These are phyloP conservation scores for Tetrapisispora taiwanensis DNA, from an alignment of 805 yeast genomes.

Conservation along the genomic window DNA sequence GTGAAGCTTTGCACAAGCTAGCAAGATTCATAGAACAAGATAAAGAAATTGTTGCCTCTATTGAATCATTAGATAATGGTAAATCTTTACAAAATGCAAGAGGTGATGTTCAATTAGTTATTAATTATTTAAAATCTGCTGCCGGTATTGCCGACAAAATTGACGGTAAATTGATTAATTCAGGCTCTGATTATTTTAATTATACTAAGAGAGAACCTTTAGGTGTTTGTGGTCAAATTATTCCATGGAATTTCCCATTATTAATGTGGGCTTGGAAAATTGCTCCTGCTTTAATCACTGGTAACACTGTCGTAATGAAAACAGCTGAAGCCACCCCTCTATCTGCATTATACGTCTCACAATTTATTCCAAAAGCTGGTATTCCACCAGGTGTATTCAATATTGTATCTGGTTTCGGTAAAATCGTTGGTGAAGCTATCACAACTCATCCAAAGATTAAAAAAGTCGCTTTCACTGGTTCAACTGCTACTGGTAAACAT, in stretches of 20 bases:
- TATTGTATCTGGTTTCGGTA: constrained; percentile 72
- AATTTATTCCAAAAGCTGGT: constrained; percentile 62
- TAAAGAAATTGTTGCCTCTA: constrained; percentile 62
- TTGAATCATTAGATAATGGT: constrained; percentile 87
- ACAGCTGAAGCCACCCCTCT: constrained; percentile 84
- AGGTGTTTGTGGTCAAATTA: constrained; percentile 83
- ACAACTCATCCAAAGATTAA: constrained; percentile 59
- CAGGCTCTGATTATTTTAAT: constrained; percentile 53
- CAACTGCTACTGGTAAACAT: constrained; percentile 70
- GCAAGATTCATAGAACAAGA: constrained; percentile 74
- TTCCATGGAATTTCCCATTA: constrained; percentile 91
- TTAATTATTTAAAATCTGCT: constrained; percentile 67
- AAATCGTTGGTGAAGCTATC: constrained; percentile 62
- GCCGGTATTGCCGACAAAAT: constrained; percentile 76
- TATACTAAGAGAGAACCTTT: constrained; percentile 71
- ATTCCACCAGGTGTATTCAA: constrained; percentile 76
- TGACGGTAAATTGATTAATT: constrained; percentile 46
- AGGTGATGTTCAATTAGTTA: constrained; percentile 66
- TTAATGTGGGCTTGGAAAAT: constrained; percentile 82
- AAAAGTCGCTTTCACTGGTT: constrained; percentile 83
- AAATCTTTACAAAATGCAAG: constrained; percentile 63
- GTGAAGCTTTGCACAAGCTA: constrained; percentile 50
- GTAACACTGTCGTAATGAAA: constrained; percentile 75
- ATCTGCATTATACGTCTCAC: constrained; percentile 62
- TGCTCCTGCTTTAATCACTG: constrained; percentile 79